A percentile compares a stretch with the other conserved stretches of the same genome.
These are phyloP conservation scores for Fragaria ananassa DNA, from an alignment of 306 rosid species.

Conservation along the genomic window DNA sequence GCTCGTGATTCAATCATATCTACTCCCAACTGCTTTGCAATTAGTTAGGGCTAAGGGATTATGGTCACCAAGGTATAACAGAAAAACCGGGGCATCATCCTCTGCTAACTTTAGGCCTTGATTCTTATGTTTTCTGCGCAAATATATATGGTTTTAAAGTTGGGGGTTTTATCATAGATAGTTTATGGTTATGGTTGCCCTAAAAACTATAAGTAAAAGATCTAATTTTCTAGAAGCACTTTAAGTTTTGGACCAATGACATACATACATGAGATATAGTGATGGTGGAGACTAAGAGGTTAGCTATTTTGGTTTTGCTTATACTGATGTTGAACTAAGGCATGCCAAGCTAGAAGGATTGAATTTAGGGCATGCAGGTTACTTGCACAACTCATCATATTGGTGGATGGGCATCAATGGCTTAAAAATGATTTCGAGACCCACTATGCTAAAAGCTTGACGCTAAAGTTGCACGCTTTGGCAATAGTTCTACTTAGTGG, in stretches of 20 bases:
- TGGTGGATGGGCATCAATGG: conserved; percentile 8
- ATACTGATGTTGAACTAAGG: not conserved
- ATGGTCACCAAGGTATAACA: not conserved
- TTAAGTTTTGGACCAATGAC: not conserved
- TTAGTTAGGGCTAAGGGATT: not conserved
- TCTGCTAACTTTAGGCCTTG: not conserved
- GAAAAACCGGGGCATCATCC: not conserved
- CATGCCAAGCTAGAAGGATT: not conserved
- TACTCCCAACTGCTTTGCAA: not conserved
- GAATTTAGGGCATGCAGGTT: not conserved
- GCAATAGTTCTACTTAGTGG: conserved; percentile 8
- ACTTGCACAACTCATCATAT: conserved; percentile 3
- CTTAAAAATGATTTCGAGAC: conserved; percentile 3
- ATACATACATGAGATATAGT: not conserved
- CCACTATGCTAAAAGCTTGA: not conserved
- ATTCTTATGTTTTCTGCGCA: not conserved
- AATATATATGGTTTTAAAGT: not conserved
- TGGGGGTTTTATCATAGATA: too few relatives aligned
- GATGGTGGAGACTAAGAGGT: not conserved
- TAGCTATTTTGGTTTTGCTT: not conserved
- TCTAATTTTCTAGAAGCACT: not conserved
- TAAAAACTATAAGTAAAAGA: not conserved
- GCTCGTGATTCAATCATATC: conserved; percentile 3
- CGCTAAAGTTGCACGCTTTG: conserved; percentile 12
- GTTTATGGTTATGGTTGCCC: too few relatives aligned